Base-by-base conservation (phyloP, 345 rosid species). In the Salix arbutifolia region DNA sequence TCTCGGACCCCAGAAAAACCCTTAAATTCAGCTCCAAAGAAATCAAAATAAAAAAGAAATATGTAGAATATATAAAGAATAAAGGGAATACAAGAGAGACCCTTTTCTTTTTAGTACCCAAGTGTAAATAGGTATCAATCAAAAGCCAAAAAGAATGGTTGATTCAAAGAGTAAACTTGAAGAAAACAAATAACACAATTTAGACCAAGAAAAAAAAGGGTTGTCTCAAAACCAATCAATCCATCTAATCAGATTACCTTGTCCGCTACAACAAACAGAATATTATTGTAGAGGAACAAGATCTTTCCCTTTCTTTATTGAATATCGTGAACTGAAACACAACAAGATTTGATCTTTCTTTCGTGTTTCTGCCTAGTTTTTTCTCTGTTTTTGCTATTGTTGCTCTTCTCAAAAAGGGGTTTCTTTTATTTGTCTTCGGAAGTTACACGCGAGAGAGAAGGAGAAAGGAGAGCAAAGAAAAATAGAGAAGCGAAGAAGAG, bases 211-310 rank as follows among this genome's bases (percentile, higher is more conserved):
- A 48, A 33, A 4, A 48, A 35, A 46, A 19, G 10, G 26, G 74
- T 12, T 44, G 48, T 23, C 8, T 30, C 62, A 42, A 74, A 74
- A 64, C 44, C 60, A 58, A 58, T 58, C 26, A 19, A 19, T 42
- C 40, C 25, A 61, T 74, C 56, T 69, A 61, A 58, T 58, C 62
- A 69, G 81, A 85, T 75, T 81, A 83, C 88, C 86, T 80, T 81
- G 86, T 78, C 86, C 83, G 46, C 83, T 72, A 81, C 83, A 74
- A 74, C 77, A 77, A 77, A 69, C 56, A 74, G 71, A 73, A 73
- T 76, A 85, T 85, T 58, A n/a, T 58, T 58, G 83, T 81, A 81
- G 72, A 72, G 80, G 86, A 78, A 79, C 82, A 83, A 74, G 81
- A 76, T 81, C 80, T 64, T 81, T 76, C 76, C 26, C 40, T 30